Base-by-base conservation (phyloP, 257 asterid genomes). In the Solanum bulbocastanum region DNA sequence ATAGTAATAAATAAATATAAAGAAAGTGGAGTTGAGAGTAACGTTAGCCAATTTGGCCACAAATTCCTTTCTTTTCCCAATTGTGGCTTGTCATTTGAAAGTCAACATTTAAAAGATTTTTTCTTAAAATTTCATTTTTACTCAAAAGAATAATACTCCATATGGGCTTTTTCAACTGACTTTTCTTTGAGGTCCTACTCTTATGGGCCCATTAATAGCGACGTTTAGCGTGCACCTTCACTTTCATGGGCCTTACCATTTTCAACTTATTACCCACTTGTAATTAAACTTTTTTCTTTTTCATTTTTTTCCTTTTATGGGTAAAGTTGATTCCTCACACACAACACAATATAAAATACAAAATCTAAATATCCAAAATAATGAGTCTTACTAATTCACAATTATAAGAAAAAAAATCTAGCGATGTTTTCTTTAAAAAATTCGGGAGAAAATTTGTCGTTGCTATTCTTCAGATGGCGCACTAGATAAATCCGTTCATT, bases 161-260 rank as follows among this genome's bases (percentile, higher is more conserved):
- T 49, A 46, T 73, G 88, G 85, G 88, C 88, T 73, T 86, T 39
- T 73, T 25, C 23, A 86, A 69, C 42, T 35, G 87, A 78, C 36
- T 66, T 85, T 32, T 66, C 71, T 68, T 10, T 73, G 30, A 46
- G 85, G 88, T 86, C 88, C 88, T n/a, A 86, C 79, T 35, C 15
- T 65, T 49, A 30, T 73, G 88, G 88, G 84, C 84, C 88, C 84
- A 25, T 73, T 73, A 49, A 52, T 46, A 73, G 84, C n/a, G 88
- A 86, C 84, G 10, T 36, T 49, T 16, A 27, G 75, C 52, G 23
- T 86, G 88, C 75, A 72, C 84, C 36, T 86, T 86, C 88, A 56
- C 74, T 86, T 86, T 86, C 88, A 35, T 35, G 88, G 84, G 84
- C 84, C 88, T 86, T 35, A 23, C 72, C 82, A 20, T 69, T 74